A percentile compares a stretch with the other conserved stretches of the same genome.
These are phyloP conservation scores for Gaeumannomyces tritici DNA, from an alignment of 2,329 filamentous ascomycete species.

Conservation along the genomic window DNA sequence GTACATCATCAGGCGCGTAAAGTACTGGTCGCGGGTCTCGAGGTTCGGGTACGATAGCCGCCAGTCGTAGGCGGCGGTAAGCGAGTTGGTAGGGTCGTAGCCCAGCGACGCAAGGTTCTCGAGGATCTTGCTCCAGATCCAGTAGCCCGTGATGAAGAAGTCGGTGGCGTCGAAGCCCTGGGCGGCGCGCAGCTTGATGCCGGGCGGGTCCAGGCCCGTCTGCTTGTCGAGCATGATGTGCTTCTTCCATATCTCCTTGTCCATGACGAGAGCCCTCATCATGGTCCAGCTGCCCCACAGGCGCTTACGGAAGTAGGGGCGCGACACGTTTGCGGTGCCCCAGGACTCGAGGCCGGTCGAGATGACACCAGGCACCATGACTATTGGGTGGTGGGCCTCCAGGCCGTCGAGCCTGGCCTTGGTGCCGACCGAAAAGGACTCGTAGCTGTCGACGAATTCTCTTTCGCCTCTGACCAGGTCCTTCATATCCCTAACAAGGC, in stretches of 20 bases:
- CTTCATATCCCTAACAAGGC: constrained; percentile 74
- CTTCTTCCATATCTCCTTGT: constrained; percentile 88
- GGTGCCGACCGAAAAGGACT: constrained; percentile 85
- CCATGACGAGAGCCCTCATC: constrained; percentile 89
- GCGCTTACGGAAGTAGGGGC: constrained; percentile 87
- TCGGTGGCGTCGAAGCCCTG: constrained; percentile 97
- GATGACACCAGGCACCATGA: constrained; percentile 97
- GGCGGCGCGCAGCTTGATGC: constrained; percentile 81
- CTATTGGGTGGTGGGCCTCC: constrained; percentile 72
- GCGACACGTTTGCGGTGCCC: constrained; percentile 78
- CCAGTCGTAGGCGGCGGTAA: constrained; percentile 78
- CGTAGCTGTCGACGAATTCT: constrained; percentile 74
- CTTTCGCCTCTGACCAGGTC: constrained; percentile 85
- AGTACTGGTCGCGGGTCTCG: constrained; percentile 87
- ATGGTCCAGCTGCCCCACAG: constrained; percentile 98
- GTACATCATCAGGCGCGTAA: constrained; percentile 78
- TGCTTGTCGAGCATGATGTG: constrained; percentile 94
- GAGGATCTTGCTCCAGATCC: constrained; percentile 99
- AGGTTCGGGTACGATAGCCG: constrained; percentile 82
- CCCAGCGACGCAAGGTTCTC: constrained; percentile 94
- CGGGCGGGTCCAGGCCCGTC: constrained; percentile 83
- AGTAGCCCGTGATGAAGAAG: constrained; percentile 87
- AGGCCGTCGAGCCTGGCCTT: constrained; percentile 77
- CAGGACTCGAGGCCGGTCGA: constrained; percentile 95
- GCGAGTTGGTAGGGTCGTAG: constrained; percentile 77